A percentile compares a stretch with the other conserved stretches of the same genome.
Evolutionary conservation across 768 basidiomycete species (phyloP).

Genomic region (Trametes cubensis): DNA sequence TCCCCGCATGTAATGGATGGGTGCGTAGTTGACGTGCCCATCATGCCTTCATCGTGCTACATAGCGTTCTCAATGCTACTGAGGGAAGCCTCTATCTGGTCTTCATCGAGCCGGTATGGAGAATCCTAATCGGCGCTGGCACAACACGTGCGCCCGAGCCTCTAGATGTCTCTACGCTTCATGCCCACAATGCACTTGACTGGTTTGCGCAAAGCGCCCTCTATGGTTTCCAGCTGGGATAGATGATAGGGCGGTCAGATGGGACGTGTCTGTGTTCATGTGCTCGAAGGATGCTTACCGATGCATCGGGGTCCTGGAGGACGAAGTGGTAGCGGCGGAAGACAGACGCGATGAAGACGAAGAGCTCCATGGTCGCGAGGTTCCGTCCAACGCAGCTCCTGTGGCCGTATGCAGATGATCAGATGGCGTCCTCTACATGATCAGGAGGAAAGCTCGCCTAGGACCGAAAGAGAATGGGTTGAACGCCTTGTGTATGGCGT

Average conservation of each 20-base stretch:
- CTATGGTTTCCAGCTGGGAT: constrained; percentile 66
- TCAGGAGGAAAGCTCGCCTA: constrained; percentile 44
- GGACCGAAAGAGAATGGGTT: constrained; percentile 89
- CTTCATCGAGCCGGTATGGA: constrained; percentile 90
- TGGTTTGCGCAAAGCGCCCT: constrained; percentile 90
- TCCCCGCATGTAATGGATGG: not conserved
- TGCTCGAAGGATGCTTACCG: constrained; percentile 43
- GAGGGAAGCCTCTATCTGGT: constrained; percentile 88
- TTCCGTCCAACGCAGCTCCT: constrained; percentile 88
- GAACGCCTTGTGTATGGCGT: constrained; percentile 67
- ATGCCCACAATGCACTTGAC: constrained; percentile 72
- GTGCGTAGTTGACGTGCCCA: not conserved
- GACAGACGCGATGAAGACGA: constrained; percentile 78
- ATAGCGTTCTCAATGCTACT: constrained; percentile 85
- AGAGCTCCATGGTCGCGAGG: constrained; percentile 75
- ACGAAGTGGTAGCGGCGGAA: constrained; percentile 76
- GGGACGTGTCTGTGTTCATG: constrained; percentile 13
- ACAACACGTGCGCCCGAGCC: not conserved
- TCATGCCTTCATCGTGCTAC: not conserved
- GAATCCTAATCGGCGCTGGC: constrained; percentile 45
- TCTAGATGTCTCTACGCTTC: constrained; percentile 54
- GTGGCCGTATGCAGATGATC: not conserved
- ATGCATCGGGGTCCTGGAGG: constrained; percentile 57
- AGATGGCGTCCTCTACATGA: not conserved
- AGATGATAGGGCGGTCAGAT: constrained; percentile 10